Evolutionary conservation across 2,329 filamentous ascomycete genomes (phyloP).

Genomic region (Zymoseptoria pseudotritici): DNA sequence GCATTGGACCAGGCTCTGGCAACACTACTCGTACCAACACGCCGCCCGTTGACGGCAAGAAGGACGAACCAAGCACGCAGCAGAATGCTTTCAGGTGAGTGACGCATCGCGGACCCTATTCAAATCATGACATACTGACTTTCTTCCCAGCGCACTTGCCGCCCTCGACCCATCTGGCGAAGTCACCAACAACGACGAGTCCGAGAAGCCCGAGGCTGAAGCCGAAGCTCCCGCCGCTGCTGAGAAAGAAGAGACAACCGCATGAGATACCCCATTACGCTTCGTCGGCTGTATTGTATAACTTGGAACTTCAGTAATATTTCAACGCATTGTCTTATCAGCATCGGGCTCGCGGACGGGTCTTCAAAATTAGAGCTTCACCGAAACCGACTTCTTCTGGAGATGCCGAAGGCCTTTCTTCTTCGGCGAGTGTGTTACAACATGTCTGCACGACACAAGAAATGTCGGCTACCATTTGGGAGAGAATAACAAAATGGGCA

Average conservation of each 20-base stretch:
- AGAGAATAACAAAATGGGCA: not conserved
- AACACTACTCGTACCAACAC: constrained; percentile 85
- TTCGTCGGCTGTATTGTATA: constrained; percentile 20
- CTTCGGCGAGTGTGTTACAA: constrained; percentile 1
- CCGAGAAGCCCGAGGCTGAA: constrained; percentile 53
- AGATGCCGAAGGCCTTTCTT: not conserved
- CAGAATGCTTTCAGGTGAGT: constrained; percentile 91
- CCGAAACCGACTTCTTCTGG: not conserved
- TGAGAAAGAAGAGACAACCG: constrained; percentile 21
- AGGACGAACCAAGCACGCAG: constrained; percentile 57
- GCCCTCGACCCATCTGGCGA: constrained; percentile 51
- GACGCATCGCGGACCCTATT: not conserved
- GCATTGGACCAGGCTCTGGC: constrained; percentile 49
- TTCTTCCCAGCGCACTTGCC: constrained; percentile 43
- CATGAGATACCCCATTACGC: constrained; percentile 24
- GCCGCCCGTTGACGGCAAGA: constrained; percentile 59
- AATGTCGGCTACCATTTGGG: not conserved
- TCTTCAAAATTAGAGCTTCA: not conserved
- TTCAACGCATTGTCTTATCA: not conserved
- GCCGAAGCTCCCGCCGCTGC: constrained; percentile 26
- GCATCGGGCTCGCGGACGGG: not conserved
- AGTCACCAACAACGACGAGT: constrained; percentile 29
- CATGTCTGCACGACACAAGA: not conserved
- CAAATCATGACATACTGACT: constrained; percentile 25
- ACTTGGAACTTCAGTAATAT: constrained; percentile 9